Evolutionary conservation across 306 rosid species (phyloP).

Genomic region (Crotalaria pallida): DNA sequence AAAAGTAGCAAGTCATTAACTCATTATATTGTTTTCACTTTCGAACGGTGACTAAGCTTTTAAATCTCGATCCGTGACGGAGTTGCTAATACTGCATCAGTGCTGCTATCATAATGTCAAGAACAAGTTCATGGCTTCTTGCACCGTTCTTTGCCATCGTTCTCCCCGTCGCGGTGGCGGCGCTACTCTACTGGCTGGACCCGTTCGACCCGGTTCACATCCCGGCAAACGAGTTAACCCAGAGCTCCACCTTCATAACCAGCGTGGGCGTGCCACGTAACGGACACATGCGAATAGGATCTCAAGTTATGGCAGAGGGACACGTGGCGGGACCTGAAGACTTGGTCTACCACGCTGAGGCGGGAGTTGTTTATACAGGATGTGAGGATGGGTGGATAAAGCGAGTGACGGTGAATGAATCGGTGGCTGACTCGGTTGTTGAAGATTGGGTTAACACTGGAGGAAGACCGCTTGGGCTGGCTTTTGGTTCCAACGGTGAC

Average conservation of each 20-base stretch:
- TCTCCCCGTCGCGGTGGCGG: slow-evolving; percentile 19
- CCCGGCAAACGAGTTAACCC: slow-evolving; percentile 30
- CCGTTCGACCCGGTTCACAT: slow-evolving; percentile 40
- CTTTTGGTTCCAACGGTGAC: slow-evolving; percentile 18
- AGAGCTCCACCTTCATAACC: not conserved
- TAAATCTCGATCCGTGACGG: too few species aligned
- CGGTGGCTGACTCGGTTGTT: slow-evolving; percentile 35
- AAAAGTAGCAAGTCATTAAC: too few species aligned
- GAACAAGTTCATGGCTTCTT: not conserved
- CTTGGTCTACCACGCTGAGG: slow-evolving; percentile 33
- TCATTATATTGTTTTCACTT: too few species aligned
- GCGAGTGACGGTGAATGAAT: slow-evolving; percentile 44
- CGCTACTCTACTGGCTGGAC: slow-evolving; percentile 30
- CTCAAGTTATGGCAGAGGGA: slow-evolving; percentile 37
- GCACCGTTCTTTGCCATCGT: not conserved
- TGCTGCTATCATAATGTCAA: too few species aligned
- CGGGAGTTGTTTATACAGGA: slow-evolving; percentile 54
- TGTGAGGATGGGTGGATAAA: slow-evolving; percentile 75
- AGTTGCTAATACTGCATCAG: too few species aligned
- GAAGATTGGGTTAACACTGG: slow-evolving; percentile 63
- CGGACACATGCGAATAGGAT: slow-evolving; percentile 21
- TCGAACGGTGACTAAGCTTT: too few species aligned
- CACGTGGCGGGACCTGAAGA: slow-evolving; percentile 44
- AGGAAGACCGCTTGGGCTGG: slow-evolving; percentile 77
- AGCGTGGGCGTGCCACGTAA: slow-evolving; percentile 30